phyloP scores from a whole-genome alignment of 2,329 filamentous ascomycete genomes.

The Colletotrichum orchidophilum region DNA sequence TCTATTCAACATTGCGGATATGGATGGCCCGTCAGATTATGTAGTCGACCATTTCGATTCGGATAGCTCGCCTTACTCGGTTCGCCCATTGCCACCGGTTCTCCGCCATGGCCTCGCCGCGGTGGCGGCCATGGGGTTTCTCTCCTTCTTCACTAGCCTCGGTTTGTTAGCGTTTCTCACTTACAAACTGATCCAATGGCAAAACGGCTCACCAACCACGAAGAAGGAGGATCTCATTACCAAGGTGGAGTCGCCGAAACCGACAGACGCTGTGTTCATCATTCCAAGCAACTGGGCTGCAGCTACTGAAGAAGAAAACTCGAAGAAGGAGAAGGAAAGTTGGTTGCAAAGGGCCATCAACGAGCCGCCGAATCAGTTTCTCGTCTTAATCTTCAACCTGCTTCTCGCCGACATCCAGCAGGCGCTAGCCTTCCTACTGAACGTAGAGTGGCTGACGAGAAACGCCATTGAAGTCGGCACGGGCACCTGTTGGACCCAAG shows the following conservation, averaged over 20 bases:
- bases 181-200: constrained; percentile 48
- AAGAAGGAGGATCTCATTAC: not conserved
- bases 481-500: constrained; percentile 68
- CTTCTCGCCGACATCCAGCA: constrained; percentile 75
- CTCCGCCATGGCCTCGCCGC: constrained; percentile 48
- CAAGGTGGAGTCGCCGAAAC: constrained; percentile 23
- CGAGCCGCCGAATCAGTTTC: constrained; percentile 69
- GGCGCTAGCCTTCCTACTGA: constrained; percentile 70
- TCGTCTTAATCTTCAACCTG: constrained; percentile 75
- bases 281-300: constrained; percentile 39
- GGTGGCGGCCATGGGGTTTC: constrained; percentile 47
- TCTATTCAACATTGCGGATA: constrained; percentile 30
- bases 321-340: not conserved
- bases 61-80: constrained; percentile 40
- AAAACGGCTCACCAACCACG: constrained; percentile 35
- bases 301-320: constrained; percentile 31
- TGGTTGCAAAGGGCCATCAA: constrained; percentile 39
- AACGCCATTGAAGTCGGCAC: constrained; percentile 64
- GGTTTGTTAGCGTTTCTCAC: constrained; percentile 46
- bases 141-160: constrained; percentile 47
- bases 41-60: constrained; percentile 36
- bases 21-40: constrained; percentile 28
- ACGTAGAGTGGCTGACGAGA: constrained; percentile 64
- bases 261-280: constrained; percentile 37
- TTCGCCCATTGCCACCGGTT: constrained; percentile 46